Evolutionary conservation across 2,329 filamentous ascomycete genomes (phyloP).

Genomic region (Trichoderma cornu-damae): DNA sequence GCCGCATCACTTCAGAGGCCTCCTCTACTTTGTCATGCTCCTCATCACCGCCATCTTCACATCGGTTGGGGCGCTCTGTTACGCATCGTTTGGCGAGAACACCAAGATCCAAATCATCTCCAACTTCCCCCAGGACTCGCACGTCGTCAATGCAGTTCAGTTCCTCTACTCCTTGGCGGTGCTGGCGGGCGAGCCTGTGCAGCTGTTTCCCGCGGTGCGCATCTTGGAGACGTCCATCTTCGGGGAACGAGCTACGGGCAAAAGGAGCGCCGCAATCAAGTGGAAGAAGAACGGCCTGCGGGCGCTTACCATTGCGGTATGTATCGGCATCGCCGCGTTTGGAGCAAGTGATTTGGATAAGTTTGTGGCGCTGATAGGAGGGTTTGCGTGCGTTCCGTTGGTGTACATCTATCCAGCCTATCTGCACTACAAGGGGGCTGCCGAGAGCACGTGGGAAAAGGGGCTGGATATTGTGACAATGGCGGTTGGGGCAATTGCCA

Average conservation of each 20-base stretch:
- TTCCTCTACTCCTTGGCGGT: slow-evolving; percentile 70
- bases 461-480: slow-evolving; percentile 58
- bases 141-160: slow-evolving; percentile 70
- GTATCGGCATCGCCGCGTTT: slow-evolving; percentile 55
- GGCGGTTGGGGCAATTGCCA: slow-evolving; percentile 57
- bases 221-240: slow-evolving; percentile 67
- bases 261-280: slow-evolving; percentile 59
- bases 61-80: slow-evolving; percentile 66
- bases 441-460: slow-evolving; percentile 51
- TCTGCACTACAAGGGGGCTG: slow-evolving; percentile 64
- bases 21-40: slow-evolving; percentile 65
- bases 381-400: slow-evolving; percentile 67
- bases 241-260: slow-evolving; percentile 59
- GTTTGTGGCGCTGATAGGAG: slow-evolving; percentile 69
- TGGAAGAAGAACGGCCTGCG: slow-evolving; percentile 72
- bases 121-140: slow-evolving; percentile 66
- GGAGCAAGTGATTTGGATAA: slow-evolving; percentile 67
- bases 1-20: slow-evolving; percentile 60
- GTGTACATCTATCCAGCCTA: slow-evolving; percentile 73
- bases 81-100: slow-evolving; percentile 64
- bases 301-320: slow-evolving; percentile 50
- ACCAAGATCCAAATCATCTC: slow-evolving; percentile 71
- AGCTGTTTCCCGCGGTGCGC: slow-evolving; percentile 67
- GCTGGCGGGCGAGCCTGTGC: slow-evolving; percentile 67
- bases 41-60: slow-evolving; percentile 70